A percentile compares a stretch with the other conserved stretches of the same genome.
Conservation (phyloP, 768 basidiomycete genomes). For the Phanerochaete sordida region DNA sequence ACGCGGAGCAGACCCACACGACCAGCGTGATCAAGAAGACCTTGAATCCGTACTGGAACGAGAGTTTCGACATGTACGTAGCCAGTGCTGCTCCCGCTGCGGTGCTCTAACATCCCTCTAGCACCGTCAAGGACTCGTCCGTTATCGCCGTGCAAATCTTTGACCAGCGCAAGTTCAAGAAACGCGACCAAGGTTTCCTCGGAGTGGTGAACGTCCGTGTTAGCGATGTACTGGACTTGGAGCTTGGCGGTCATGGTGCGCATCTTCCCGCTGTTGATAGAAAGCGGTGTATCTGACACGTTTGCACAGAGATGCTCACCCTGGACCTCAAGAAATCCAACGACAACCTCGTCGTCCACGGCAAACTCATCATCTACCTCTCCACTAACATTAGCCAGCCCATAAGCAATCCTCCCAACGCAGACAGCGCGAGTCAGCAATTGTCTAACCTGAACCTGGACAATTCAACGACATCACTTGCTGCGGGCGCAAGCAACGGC, state of each 20-base stretch:
- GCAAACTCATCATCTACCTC: conserved; percentile 94
- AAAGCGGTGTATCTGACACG: neutral
- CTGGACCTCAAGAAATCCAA: conserved; percentile 98
- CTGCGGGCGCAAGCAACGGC: conserved; percentile 39
- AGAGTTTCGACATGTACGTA: conserved; percentile 93
- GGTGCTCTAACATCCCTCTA: conserved; percentile 28
- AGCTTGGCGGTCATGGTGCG: conserved; percentile 90
- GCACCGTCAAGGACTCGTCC: conserved; percentile 96
- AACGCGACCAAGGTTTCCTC: conserved; percentile 95
- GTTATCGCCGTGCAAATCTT: conserved; percentile 98
- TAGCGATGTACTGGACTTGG: conserved; percentile 86
- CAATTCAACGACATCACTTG: conserved; percentile 56
- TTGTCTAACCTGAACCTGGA: conserved; percentile 60
- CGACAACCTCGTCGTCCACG: conserved; percentile 96
- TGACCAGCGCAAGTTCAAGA: conserved; percentile 99
- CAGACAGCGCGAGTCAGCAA: conserved; percentile 53
- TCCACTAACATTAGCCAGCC: conserved; percentile 88
- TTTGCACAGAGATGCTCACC: conserved; percentile 78
- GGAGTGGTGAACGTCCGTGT: conserved; percentile 97
- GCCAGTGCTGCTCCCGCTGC: neutral
- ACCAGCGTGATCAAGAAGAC: conserved; percentile 97
- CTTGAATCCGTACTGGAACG: conserved; percentile 95
- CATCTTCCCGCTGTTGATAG: conserved; percentile 9
- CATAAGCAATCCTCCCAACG: conserved; percentile 78
- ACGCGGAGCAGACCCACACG: conserved; percentile 95